Conservation (phyloP, 169 alveolate species). For the Babesia sp. region DNA sequence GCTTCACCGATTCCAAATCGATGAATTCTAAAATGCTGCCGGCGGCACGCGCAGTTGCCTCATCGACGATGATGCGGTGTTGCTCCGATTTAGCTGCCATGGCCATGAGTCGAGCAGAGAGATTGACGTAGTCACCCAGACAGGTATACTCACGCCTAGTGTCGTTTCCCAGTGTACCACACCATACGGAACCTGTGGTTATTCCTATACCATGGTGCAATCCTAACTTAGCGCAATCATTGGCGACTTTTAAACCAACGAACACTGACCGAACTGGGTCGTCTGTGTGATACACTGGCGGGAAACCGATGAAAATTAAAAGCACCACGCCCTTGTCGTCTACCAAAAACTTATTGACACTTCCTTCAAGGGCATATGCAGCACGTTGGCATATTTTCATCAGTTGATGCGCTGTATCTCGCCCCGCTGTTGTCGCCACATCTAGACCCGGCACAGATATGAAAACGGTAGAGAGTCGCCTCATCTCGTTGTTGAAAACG, state of each 20-base stretch:
- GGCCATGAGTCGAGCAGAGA: slow-evolving; percentile 77
- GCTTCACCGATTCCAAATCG: slow-evolving; percentile 71
- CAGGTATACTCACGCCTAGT: slow-evolving; percentile 82
- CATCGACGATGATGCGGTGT: slow-evolving; percentile 66
- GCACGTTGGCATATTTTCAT: slow-evolving; percentile 58
- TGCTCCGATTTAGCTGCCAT: slow-evolving; percentile 60
- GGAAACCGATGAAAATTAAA: slow-evolving; percentile 80
- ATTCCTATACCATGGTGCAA: slow-evolving; percentile 79
- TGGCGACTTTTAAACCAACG: slow-evolving; percentile 72
- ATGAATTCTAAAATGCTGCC: slow-evolving; percentile 69
- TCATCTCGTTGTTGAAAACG: slow-evolving; percentile 78
- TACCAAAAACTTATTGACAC: slow-evolving; percentile 77
- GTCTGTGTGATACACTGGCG: slow-evolving; percentile 82
- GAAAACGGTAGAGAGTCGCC: slow-evolving; percentile 77
- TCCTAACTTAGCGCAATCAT: slow-evolving; percentile 71
- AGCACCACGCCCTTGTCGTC: slow-evolving; percentile 83
- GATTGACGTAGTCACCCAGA: slow-evolving; percentile 80
- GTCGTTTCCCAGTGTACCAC: slow-evolving; percentile 82
- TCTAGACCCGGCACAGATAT: slow-evolving; percentile 76
- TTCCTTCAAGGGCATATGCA: slow-evolving; percentile 68
- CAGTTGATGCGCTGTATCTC: slow-evolving; percentile 63
- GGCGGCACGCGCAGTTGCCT: slow-evolving; percentile 72
- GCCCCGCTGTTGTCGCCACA: slow-evolving; percentile 67
- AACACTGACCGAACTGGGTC: slow-evolving; percentile 80
- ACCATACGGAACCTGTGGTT: slow-evolving; percentile 83